These are phyloP conservation scores for Flaveria sonorensis DNA, from an alignment of 129 eudicot genomes.

Conservation along the genomic window DNA sequence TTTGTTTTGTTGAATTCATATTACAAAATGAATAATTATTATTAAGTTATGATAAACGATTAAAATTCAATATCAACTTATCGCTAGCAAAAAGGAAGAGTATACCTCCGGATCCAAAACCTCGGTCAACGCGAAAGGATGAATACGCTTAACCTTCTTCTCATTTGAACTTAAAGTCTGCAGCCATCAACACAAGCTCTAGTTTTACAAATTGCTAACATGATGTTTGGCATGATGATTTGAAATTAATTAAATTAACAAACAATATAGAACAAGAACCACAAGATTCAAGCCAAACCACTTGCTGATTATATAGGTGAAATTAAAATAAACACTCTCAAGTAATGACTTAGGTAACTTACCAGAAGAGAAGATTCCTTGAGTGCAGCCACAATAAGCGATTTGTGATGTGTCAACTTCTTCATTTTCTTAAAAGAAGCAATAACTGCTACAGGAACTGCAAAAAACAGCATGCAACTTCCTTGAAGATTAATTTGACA, in stretches of 20 bases:
- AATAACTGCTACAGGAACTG: conserved; percentile 85
- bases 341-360: conserved; percentile 31
- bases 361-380: conserved; percentile 81
- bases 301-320: not conserved
- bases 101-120: conserved; percentile 75
- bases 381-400: conserved; percentile 75
- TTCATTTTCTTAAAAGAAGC: conserved; percentile 80
- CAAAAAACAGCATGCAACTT: conserved; percentile 32
- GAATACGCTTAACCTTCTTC: conserved; percentile 81
- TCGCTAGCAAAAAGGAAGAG: conserved; percentile 7
- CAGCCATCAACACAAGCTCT: conserved; percentile 28
- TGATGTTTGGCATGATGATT: not conserved
- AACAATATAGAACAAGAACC: not conserved
- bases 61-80: not conserved
- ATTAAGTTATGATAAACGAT: not conserved
- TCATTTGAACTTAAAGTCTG: conserved; percentile 78
- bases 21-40: not conserved
- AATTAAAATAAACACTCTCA: conserved; percentile 4
- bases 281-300: conserved; percentile 6
- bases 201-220: not conserved
- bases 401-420: conserved; percentile 64
- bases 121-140: conserved; percentile 66
- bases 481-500: not conserved
- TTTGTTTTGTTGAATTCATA: not conserved
- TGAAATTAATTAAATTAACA: conserved; percentile 4